These are phyloP conservation scores for Penicillium robsamsonii DNA, from an alignment of 495 filamentous ascomycete species.

Conservation along the genomic window DNA sequence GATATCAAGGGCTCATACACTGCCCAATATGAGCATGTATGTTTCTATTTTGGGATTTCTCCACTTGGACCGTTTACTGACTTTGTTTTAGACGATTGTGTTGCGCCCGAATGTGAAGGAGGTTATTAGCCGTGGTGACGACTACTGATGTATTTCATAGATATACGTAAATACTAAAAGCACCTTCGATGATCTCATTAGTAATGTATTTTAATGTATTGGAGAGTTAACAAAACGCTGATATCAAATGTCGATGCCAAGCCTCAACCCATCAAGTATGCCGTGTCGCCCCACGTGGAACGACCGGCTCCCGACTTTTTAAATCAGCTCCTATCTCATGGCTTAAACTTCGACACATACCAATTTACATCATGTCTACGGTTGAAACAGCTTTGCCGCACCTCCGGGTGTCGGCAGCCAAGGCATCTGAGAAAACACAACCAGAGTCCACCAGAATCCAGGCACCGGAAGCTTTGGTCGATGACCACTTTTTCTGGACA, in stretches of 20 bases:
- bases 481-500: slow-evolving; percentile 80
- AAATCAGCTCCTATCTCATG: slow-evolving; percentile 15
- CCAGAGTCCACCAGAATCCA: slow-evolving; percentile 29
- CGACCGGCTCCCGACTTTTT: slow-evolving; percentile 24
- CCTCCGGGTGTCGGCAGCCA: slow-evolving; percentile 39
- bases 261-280: slow-evolving; percentile 20
- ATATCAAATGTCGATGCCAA: slow-evolving; percentile 15
- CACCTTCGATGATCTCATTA: not conserved
- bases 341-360: slow-evolving; percentile 15
- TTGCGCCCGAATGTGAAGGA: slow-evolving; percentile 88
- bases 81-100: slow-evolving; percentile 68
- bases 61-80: slow-evolving; percentile 20
- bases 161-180: slow-evolving; percentile 14
- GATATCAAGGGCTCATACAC: slow-evolving; percentile 96
- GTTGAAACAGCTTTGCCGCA: slow-evolving; percentile 38
- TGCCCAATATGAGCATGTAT: slow-evolving; percentile 91
- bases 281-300: slow-evolving; percentile 45
- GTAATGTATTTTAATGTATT: slow-evolving; percentile 1
- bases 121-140: slow-evolving; percentile 86
- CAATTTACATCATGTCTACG: slow-evolving; percentile 30
- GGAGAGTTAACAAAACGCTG: not conserved
- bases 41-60: slow-evolving; percentile 8
- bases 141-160: slow-evolving; percentile 58
- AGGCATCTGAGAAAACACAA: slow-evolving; percentile 22
- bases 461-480: slow-evolving; percentile 36